A percentile compares a stretch with the other conserved stretches of the same genome.
Conservation (phyloP, 1,284 basidiomycete species). For the Ceraceosorus bombacis region DNA sequence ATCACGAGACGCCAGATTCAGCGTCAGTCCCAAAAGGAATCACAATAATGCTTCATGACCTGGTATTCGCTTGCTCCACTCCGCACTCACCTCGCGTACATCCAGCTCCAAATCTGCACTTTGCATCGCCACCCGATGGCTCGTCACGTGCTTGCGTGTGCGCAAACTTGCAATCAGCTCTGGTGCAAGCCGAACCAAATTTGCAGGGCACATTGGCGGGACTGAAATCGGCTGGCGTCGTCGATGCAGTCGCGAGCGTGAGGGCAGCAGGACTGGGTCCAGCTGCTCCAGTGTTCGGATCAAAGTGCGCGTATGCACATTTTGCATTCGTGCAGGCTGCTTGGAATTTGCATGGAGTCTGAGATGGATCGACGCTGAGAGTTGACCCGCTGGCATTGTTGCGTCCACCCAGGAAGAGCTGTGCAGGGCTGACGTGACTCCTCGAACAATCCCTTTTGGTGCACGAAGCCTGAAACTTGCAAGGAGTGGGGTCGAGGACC, state of each 20-base stretch:
- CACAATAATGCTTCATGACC: neutral
- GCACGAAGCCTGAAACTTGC: slow-evolving; percentile 29
- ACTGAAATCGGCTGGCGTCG: no score
- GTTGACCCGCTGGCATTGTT: neutral
- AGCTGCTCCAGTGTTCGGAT: slow-evolving; percentile 5
- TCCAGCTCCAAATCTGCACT: slow-evolving; percentile 10
- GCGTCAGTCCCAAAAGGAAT: neutral
- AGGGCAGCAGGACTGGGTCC: slow-evolving; percentile 6
- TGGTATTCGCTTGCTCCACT: no score
- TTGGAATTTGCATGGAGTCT: slow-evolving; percentile 6
- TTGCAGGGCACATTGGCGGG: no score
- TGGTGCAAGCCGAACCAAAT: neutral
- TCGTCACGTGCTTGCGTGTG: neutral
- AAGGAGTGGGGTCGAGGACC: slow-evolving; percentile 35
- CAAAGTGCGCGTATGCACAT: slow-evolving; percentile 11
- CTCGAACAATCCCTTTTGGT: slow-evolving; percentile 34
- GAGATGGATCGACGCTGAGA: neutral
- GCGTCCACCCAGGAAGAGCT: slow-evolving; percentile 16
- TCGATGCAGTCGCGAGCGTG: neutral
- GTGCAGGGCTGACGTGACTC: slow-evolving; percentile 42
- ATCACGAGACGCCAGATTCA: neutral
- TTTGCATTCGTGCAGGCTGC: slow-evolving; percentile 6
- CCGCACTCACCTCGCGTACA: slow-evolving; percentile 7
- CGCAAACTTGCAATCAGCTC: neutral
- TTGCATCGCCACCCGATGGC: neutral